These are phyloP conservation scores for Deinandra increscens DNA, from an alignment of 129 eudicot species.

Conservation along the genomic window DNA sequence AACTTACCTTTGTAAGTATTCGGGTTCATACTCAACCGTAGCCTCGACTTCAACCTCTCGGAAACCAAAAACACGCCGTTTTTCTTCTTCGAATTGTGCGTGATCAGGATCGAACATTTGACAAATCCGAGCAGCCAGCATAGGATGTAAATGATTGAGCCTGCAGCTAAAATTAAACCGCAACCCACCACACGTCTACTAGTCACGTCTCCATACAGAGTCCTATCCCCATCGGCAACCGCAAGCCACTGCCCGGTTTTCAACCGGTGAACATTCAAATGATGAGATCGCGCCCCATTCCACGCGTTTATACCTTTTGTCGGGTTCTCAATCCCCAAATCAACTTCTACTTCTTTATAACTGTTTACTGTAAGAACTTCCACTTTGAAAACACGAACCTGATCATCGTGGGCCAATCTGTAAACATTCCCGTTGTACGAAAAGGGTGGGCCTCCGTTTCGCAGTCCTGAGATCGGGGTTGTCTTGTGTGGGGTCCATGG, in stretches of 20 bases:
- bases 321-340: conserved; percentile 43
- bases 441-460: conserved; percentile 87
- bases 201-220: conserved; percentile 56
- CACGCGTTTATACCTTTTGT: conserved; percentile 72
- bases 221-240: conserved; percentile 74
- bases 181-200: conserved; percentile 62
- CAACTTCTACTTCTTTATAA: conserved; percentile 70
- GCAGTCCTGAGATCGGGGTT: conserved; percentile 56
- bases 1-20: conserved; percentile 43
- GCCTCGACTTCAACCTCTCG: conserved; percentile 56
- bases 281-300: conserved; percentile 81
- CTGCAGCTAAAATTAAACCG: conserved; percentile 47
- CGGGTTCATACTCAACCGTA: conserved; percentile 54
- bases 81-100: conserved; percentile 54
- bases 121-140: conserved; percentile 66
- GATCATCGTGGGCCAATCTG: conserved; percentile 67
- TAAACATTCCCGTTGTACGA: conserved; percentile 58
- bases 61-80: conserved; percentile 40
- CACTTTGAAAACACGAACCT: conserved; percentile 50
- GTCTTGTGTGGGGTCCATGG: conserved; percentile 81
- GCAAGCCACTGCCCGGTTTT: conserved; percentile 71
- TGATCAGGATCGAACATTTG: conserved; percentile 50
- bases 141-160: conserved; percentile 38
- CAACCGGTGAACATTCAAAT: conserved; percentile 68
- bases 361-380: conserved; percentile 49